Evolutionary conservation across 73 alveolate genomes (phyloP).

Genomic region (Strombidium stylifer): DNA sequence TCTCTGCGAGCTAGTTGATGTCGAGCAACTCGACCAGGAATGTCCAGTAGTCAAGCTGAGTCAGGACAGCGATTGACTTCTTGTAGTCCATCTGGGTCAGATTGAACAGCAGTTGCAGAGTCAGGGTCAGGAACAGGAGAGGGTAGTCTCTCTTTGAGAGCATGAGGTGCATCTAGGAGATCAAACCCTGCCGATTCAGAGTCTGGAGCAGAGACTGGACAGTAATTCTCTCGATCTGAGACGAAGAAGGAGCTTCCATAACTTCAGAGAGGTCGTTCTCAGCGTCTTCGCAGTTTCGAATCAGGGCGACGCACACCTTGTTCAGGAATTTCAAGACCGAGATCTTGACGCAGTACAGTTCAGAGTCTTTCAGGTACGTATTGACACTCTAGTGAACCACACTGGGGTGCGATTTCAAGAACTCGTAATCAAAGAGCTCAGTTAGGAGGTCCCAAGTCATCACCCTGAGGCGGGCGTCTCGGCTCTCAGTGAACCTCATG

Average conservation of each 20-base stretch:
- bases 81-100: constrained; percentile 20
- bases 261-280: constrained; percentile 1
- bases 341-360: constrained; percentile 37
- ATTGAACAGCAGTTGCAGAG: constrained; percentile 15
- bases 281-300: constrained; percentile 13
- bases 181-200: constrained; percentile 15
- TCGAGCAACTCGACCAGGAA: constrained; percentile 28
- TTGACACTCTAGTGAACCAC: constrained; percentile 5
- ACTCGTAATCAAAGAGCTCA: constrained; percentile 29
- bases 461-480: constrained; percentile 58
- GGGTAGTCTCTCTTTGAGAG: constrained; percentile 26
- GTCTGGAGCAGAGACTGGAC: background rate
- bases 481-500: constrained; percentile 27
- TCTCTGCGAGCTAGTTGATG: background rate
- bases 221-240: background rate
- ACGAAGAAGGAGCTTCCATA: background rate
- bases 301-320: constrained; percentile 13
- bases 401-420: constrained; percentile 37
- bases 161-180: constrained; percentile 23
- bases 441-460: constrained; percentile 41
- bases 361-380: constrained; percentile 18
- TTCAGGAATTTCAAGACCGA: constrained; percentile 31
- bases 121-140: constrained; percentile 9
- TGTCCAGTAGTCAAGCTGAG: constrained; percentile 47
- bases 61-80: constrained; percentile 24